Evolutionary conservation across 2,329 filamentous ascomycete genomes (phyloP), one percentile per base, ranked within the genome.

Genomic region (Cladosporium sp.): DNA sequence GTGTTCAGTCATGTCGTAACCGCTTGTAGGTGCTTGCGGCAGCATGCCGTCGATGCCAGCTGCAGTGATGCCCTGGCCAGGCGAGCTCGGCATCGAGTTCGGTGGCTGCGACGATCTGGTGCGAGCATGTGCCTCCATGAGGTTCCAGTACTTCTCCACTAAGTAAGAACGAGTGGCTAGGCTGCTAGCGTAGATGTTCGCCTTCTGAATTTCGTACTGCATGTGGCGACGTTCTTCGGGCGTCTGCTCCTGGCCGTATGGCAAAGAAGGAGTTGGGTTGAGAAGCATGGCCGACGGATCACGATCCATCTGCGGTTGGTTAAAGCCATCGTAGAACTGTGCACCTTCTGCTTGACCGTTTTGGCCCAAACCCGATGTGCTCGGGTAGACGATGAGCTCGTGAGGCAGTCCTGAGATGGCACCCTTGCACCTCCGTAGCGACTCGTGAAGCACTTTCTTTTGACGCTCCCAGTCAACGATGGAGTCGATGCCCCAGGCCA

Each of bases 121-220:
- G 18, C 65, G 55, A 19, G 62, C 61, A 46, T 85, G 81, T 1
- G 83, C 80, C 49, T 90, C 86, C 35, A 84, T 82, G 1, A 93
- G 76, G 60, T 83, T 84, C 68, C 89, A 89, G 70, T 92, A 95
- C 58, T 90, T 85, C 67, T 95, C 89, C 0, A 95, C 88, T 53
- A 92, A 83, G 66, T 89, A 91, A 0, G 87, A 92, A 19, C 90
- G 80, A 0, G 89, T 95, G 2, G 85, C 84, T 9, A 95, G 75
- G 62, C 90, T 86, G 5, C 86, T 92, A 2, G 85, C 83, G 64
- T 92, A 89, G 37, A 95, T 87, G 67, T 95, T 95, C 6, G 89
- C 87, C 66, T 95, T 95, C 67, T 95, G 89, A 31, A 95, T 93
- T 70, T 95, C 90, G 59, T 85, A 89, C 65, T 93, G 88, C 4